A percentile compares a stretch with the other conserved stretches of the same genome.
These are phyloP conservation scores for Paramecium sexaurelia DNA, from an alignment of 73 alveolate species.

Conservation along the genomic window DNA sequence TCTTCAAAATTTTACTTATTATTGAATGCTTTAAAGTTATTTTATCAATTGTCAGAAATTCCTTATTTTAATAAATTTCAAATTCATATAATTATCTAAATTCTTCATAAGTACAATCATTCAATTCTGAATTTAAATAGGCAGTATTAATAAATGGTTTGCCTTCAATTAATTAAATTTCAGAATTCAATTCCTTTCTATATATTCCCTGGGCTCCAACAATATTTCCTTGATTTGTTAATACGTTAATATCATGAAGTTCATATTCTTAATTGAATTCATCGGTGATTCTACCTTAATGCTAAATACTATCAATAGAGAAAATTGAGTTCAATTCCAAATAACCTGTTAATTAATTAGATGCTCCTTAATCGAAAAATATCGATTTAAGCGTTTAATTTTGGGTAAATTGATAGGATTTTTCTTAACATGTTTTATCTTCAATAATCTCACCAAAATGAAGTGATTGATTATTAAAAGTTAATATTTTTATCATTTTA, in stretches of 20 bases:
- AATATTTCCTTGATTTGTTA: neutral
- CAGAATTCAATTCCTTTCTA: neutral
- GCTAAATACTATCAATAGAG: neutral
- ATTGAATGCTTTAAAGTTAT: neutral
- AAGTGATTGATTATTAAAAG: neutral
- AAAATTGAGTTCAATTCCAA: neutral
- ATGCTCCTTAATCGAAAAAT: neutral
- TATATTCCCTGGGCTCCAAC: neutral
- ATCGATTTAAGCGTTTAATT: neutral
- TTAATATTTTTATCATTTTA: neutral
- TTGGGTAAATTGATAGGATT: neutral
- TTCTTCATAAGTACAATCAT: neutral
- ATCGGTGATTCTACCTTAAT: neutral
- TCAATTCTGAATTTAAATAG: neutral
- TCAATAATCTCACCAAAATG: neutral
- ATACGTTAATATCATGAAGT: neutral
- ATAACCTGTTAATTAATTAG: neutral
- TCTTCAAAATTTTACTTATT: neutral
- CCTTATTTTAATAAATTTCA: neutral
- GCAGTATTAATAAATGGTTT: neutral
- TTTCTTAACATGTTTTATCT: neutral
- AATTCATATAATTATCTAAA: neutral
- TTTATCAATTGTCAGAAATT: neutral
- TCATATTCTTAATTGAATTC: neutral
- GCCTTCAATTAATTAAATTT: neutral